phyloP scores from a whole-genome alignment of 768 basidiomycete genomes.

The Lactarius sanguifluus region DNA sequence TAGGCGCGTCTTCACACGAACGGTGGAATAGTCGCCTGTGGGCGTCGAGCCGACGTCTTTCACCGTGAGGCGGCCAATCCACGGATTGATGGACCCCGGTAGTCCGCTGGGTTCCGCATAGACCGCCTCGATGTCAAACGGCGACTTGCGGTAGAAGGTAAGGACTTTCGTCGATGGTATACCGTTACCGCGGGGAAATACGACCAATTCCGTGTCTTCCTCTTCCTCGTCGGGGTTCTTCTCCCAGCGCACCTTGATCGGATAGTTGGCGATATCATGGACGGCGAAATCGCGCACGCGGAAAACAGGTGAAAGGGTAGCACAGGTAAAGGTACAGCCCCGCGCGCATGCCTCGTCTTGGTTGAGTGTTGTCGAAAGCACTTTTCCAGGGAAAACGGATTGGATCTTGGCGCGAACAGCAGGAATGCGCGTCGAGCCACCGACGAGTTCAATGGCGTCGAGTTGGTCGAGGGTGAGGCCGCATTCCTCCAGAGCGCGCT shows the following conservation, averaged over 20 bases:
- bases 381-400: slow-evolving; percentile 75
- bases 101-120: slow-evolving; percentile 74
- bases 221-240: slow-evolving; percentile 69
- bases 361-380: slow-evolving; percentile 91
- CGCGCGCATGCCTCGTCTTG: slow-evolving; percentile 97
- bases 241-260: slow-evolving; percentile 90
- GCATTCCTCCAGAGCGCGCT: slow-evolving; percentile 77
- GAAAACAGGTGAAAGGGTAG: slow-evolving; percentile 97
- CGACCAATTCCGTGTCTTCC: slow-evolving; percentile 88
- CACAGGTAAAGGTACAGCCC: slow-evolving; percentile 95
- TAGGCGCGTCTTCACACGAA: slow-evolving; percentile 89
- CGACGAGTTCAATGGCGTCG: slow-evolving; percentile 89
- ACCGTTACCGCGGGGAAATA: slow-evolving; percentile 82
- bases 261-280: slow-evolving; percentile 82
- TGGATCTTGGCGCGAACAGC: slow-evolving; percentile 88
- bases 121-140: slow-evolving; percentile 84
- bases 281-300: slow-evolving; percentile 93
- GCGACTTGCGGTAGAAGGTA: slow-evolving; percentile 86
- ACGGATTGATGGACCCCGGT: slow-evolving; percentile 81
- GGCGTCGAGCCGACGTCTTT: slow-evolving; percentile 73
- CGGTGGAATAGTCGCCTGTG: slow-evolving; percentile 71
- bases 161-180: slow-evolving; percentile 95
- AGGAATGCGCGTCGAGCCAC: slow-evolving; percentile 91
- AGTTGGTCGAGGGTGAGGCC: slow-evolving; percentile 82
- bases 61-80: slow-evolving; percentile 77